Evolutionary conservation across 495 filamentous ascomycete genomes (phyloP).

Genomic region (Neurospora sublineolata): DNA sequence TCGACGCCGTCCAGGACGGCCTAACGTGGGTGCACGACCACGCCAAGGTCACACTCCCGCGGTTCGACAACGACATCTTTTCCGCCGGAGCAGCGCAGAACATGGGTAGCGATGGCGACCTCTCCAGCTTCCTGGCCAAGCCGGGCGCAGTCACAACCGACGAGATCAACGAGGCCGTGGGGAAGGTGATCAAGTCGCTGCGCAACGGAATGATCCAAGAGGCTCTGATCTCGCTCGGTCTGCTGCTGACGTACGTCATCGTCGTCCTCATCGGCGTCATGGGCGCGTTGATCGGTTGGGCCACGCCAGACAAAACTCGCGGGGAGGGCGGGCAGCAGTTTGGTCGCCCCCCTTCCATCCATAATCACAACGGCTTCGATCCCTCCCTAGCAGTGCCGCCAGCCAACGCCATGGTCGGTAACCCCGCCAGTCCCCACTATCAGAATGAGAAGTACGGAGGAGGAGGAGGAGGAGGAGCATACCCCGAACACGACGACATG

Average conservation of each 20-base stretch:
- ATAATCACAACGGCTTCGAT: background rate
- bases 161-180: constrained; percentile 67
- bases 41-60: constrained; percentile 71
- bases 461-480: background rate
- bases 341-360: background rate
- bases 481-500: background rate
- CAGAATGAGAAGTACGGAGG: background rate
- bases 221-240: constrained; percentile 58
- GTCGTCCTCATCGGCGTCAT: constrained; percentile 61
- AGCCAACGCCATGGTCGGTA: background rate
- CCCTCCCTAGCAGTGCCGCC: background rate
- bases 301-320: constrained; percentile 37
- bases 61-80: constrained; percentile 70
- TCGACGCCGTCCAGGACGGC: constrained; percentile 65
- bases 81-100: constrained; percentile 61
- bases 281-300: constrained; percentile 47
- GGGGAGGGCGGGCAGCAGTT: constrained; percentile 37
- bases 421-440: background rate
- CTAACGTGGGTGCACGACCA: constrained; percentile 83
- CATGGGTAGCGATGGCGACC: constrained; percentile 42
- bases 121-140: constrained; percentile 63
- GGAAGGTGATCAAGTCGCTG: constrained; percentile 51
- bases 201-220: constrained; percentile 55
- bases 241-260: constrained; percentile 66
- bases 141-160: constrained; percentile 58